phyloP scores from a whole-genome alignment of 305 asterid genomes.

The Striga hermonthica region DNA sequence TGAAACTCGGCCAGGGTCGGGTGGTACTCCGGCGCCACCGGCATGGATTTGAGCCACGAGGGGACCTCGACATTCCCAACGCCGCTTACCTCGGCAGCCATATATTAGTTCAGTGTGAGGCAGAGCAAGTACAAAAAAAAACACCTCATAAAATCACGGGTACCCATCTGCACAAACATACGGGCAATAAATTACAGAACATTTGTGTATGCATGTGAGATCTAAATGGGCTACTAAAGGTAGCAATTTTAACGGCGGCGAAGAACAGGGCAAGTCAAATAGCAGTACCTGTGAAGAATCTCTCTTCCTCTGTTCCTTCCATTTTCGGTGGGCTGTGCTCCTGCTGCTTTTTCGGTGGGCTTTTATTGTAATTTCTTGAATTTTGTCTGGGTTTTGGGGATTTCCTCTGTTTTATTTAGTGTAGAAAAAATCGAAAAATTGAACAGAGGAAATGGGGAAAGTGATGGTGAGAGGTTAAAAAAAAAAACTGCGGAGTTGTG shows the following conservation, averaged over 20 bases:
- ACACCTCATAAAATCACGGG: constrained; percentile 22
- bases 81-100: constrained; percentile 64
- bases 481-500: neutral
- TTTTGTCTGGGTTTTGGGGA: constrained; percentile 25
- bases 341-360: constrained; percentile 15
- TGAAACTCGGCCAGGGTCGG: constrained; percentile 89
- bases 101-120: constrained; percentile 6
- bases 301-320: constrained; percentile 37
- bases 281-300: constrained; percentile 43
- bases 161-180: constrained; percentile 29
- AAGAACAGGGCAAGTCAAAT: constrained; percentile 31
- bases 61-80: constrained; percentile 63
- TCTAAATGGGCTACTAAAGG: constrained; percentile 49
- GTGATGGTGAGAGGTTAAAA: constrained; percentile 31
- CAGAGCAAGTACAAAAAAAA: constrained; percentile 15
- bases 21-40: constrained; percentile 93
- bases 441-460: constrained; percentile 50
- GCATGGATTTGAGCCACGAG: constrained; percentile 87
- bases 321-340: constrained; percentile 27
- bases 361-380: neutral
- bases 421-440: constrained; percentile 30
- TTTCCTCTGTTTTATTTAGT: constrained; percentile 38
- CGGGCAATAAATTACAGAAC: constrained; percentile 16
- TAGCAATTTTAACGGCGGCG: neutral
- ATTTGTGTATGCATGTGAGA: constrained; percentile 46